Percentiles rank a stretch among this genome's conserved stretches.
phyloP scores from a whole-genome alignment of 2,329 filamentous ascomycete species.

The Sclerotinia minor region DNA sequence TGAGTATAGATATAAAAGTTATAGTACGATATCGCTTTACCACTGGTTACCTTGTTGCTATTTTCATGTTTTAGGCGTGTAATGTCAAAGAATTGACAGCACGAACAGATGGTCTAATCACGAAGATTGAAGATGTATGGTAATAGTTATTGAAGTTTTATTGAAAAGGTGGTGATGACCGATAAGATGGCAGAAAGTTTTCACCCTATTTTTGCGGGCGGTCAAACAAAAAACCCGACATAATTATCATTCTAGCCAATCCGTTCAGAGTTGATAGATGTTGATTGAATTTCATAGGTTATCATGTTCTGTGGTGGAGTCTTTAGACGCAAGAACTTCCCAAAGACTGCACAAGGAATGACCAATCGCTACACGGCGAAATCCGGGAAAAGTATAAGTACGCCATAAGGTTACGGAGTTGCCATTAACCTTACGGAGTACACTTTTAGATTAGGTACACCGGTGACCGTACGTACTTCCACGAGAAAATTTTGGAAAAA shows the following conservation, averaged over 20 bases:
- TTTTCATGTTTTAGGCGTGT: not conserved
- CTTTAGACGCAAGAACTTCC: not conserved
- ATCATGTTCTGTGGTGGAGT: slow-evolving; percentile 11
- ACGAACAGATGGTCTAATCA: slow-evolving; percentile 11
- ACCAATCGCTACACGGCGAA: slow-evolving; percentile 22
- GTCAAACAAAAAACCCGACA: slow-evolving; percentile 4
- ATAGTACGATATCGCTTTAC: slow-evolving; percentile 8
- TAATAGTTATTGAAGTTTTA: slow-evolving; percentile 19
- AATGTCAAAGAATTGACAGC: slow-evolving; percentile 14
- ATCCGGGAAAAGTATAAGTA: slow-evolving; percentile 14
- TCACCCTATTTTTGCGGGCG: slow-evolving; percentile 13
- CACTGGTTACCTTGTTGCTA: not conserved
- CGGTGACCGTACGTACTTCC: too few relatives aligned
- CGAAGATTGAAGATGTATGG: slow-evolving; percentile 18
- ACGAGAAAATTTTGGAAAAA: not conserved
- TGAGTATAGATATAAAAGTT: not conserved
- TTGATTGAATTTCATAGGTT: slow-evolving; percentile 7
- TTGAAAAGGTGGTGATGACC: slow-evolving; percentile 12
- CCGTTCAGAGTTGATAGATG: not conserved
- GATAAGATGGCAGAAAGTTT: slow-evolving; percentile 10
- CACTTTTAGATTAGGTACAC: not conserved
- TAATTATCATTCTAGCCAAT: slow-evolving; percentile 2
- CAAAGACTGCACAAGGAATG: slow-evolving; percentile 8
- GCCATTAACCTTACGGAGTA: not conserved
- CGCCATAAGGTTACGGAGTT: not conserved